A percentile compares a stretch with the other conserved stretches of the same genome.
Conservation (phyloP, 148 eudicot species). For the Nyssa sinensis region DNA sequence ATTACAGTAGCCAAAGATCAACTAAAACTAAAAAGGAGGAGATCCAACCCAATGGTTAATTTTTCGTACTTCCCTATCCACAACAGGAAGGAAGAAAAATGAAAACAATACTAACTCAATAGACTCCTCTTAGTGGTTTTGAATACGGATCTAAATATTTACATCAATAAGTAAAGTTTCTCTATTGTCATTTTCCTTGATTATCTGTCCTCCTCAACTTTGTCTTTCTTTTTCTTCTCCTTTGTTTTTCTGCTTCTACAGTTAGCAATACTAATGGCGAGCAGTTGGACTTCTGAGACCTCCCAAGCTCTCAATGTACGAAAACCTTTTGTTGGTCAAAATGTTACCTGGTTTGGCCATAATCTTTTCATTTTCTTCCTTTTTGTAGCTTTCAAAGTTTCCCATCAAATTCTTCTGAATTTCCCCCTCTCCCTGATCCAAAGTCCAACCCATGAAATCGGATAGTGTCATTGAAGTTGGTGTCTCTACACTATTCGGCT, state of each 20-base stretch:
- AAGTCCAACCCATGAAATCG: constrained; percentile 58
- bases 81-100: constrained; percentile 43
- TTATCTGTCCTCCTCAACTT: not conserved
- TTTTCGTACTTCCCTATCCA: constrained; percentile 43
- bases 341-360: constrained; percentile 22
- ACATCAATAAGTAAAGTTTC: constrained; percentile 24
- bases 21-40: constrained; percentile 19
- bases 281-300: constrained; percentile 68
- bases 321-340: constrained; percentile 28
- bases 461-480: constrained; percentile 36
- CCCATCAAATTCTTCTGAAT: constrained; percentile 25
- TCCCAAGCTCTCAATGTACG: constrained; percentile 56
- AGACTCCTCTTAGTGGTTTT: constrained; percentile 12
- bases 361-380: constrained; percentile 23
- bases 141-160: constrained; percentile 25
- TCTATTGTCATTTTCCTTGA: constrained; percentile 1
- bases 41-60: constrained; percentile 22
- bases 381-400: constrained; percentile 21
- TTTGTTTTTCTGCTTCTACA: constrained; percentile 15
- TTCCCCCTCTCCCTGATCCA: constrained; percentile 37
- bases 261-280: constrained; percentile 40
- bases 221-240: constrained; percentile 8
- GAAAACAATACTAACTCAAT: constrained; percentile 27
- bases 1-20: constrained; percentile 21
- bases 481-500: constrained; percentile 18